A percentile compares a stretch with the other conserved stretches of the same genome.
Conservation (phyloP, 2,329 filamentous ascomycete species). For the Hortaea werneckii region DNA sequence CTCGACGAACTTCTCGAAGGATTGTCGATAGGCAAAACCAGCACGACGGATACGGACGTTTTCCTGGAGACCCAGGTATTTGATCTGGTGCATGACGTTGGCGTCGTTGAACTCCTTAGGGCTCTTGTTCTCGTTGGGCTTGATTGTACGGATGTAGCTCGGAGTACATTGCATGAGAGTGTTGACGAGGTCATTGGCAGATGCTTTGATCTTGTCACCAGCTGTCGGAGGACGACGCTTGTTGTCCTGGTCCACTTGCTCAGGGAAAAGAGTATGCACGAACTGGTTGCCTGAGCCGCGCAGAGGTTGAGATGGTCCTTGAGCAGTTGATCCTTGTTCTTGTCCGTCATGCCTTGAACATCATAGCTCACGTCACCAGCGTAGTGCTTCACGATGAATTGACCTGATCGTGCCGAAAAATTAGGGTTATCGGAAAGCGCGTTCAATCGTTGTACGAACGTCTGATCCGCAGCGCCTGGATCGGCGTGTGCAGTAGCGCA, state of each 20-base stretch:
- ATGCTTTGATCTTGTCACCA: conserved; percentile 89
- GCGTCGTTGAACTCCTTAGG: conserved; percentile 81
- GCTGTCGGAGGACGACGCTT: conserved; percentile 87
- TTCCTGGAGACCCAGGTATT: conserved; percentile 97
- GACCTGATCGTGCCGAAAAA: conserved; percentile 82
- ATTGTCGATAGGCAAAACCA: conserved; percentile 92
- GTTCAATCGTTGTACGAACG: conserved; percentile 88
- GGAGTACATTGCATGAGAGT: conserved; percentile 96
- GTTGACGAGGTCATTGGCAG: conserved; percentile 87
- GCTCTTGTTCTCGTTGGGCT: conserved; percentile 98
- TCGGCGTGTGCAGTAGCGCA: conserved; percentile 98
- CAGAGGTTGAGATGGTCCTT: conserved; percentile 89
- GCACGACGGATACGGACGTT: conserved; percentile 95
- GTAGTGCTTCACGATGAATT: conserved; percentile 98
- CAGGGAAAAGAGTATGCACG: conserved; percentile 77
- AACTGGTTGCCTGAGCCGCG: conserved; percentile 76
- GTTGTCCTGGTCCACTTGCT: conserved; percentile 92
- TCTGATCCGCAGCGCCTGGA: conserved; percentile 84
- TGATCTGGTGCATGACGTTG: conserved; percentile 96
- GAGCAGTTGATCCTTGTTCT: conserved; percentile 95
- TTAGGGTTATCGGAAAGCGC: conserved; percentile 80
- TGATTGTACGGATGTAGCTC: conserved; percentile 97
- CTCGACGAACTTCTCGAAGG: conserved; percentile 96
- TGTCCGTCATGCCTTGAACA: conserved; percentile 94
- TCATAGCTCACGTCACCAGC: conserved; percentile 93